These are phyloP conservation scores for Moricandia arvensis DNA, from an alignment of 345 rosid species.

Conservation along the genomic window DNA sequence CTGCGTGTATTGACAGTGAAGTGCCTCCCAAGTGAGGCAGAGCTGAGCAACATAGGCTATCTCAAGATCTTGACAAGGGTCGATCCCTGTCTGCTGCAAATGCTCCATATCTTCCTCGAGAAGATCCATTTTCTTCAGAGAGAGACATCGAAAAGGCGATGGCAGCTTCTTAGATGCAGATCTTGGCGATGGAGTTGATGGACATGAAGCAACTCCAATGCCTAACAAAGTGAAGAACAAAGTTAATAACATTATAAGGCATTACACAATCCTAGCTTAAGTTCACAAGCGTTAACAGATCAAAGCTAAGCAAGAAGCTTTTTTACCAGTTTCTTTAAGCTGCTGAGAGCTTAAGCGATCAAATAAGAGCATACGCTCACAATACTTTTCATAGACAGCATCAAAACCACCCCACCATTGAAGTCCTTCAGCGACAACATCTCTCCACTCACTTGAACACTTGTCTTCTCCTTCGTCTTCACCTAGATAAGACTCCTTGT, in stretches of 20 bases:
- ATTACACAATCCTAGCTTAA: no score
- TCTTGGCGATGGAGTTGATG: slow-evolving; percentile 75
- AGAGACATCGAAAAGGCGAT: slow-evolving; percentile 88
- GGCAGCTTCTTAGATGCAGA: slow-evolving; percentile 74
- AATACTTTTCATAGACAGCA: slow-evolving; percentile 81
- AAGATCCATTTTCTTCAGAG: slow-evolving; percentile 62
- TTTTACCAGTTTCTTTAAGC: slow-evolving; percentile 66
- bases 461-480: slow-evolving; percentile 55
- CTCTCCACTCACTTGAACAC: slow-evolving; percentile 74
- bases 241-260: no score
- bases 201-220: slow-evolving; percentile 48
- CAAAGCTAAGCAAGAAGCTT: slow-evolving; percentile 2
- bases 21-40: slow-evolving; percentile 97
- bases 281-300: no score
- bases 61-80: slow-evolving; percentile 74
- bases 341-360: slow-evolving; percentile 70
- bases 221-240: slow-evolving; percentile 16
- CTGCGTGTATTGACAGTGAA: slow-evolving; percentile 90
- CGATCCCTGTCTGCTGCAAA: slow-evolving; percentile 45
- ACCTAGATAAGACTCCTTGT: slow-evolving; percentile 56
- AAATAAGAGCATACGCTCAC: slow-evolving; percentile 83
- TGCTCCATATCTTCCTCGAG: slow-evolving; percentile 70
- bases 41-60: slow-evolving; percentile 87
- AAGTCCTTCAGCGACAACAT: slow-evolving; percentile 82
- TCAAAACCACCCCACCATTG: slow-evolving; percentile 98